Evolutionary conservation across 352 stramenopile species (phyloP).

Genomic region (Phytophthora tentaculata): DNA sequence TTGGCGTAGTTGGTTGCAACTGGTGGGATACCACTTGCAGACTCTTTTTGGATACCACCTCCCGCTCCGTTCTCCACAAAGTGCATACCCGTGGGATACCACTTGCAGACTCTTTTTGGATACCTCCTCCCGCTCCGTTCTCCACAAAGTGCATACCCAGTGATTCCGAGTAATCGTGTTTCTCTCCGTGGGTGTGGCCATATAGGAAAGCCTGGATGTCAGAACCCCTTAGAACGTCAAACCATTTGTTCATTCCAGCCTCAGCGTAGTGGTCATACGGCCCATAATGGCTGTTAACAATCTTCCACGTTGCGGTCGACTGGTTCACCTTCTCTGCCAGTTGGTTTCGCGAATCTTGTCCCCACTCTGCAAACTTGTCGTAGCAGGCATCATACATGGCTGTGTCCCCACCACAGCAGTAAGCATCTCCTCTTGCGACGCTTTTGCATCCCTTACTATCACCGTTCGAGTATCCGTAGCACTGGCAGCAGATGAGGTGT

Average conservation of each 20-base stretch:
- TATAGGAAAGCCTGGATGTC: conserved; percentile 19
- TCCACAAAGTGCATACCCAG: conserved; percentile 28
- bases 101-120: conserved; percentile 27
- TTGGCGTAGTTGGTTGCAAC: conserved; percentile 14
- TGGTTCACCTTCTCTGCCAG: conserved; percentile 22
- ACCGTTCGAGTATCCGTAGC: conserved; percentile 27
- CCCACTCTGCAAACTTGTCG: conserved; percentile 21
- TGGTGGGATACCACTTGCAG: conserved; percentile 23
- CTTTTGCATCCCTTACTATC: not conserved
- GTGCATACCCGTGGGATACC: conserved; percentile 29
- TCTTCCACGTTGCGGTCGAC: conserved; percentile 34
- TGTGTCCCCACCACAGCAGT: conserved; percentile 20
- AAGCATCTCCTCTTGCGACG: conserved; percentile 15
- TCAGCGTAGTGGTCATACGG: conserved; percentile 25
- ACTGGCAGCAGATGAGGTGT: conserved; percentile 20
- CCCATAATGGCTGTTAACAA: conserved; percentile 27
- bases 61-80: conserved; percentile 19
- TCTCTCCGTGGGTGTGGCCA: conserved; percentile 31
- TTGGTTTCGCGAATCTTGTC: conserved; percentile 16
- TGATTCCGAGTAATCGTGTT: conserved; percentile 25
- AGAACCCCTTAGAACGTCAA: conserved; percentile 13
- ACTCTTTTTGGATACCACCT: conserved; percentile 19
- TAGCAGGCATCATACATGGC: conserved; percentile 23
- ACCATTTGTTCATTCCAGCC: conserved; percentile 32
- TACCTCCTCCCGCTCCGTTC: not conserved